phyloP scores from a whole-genome alignment of 176 grass and related monocot species.

The Areca catechu region DNA sequence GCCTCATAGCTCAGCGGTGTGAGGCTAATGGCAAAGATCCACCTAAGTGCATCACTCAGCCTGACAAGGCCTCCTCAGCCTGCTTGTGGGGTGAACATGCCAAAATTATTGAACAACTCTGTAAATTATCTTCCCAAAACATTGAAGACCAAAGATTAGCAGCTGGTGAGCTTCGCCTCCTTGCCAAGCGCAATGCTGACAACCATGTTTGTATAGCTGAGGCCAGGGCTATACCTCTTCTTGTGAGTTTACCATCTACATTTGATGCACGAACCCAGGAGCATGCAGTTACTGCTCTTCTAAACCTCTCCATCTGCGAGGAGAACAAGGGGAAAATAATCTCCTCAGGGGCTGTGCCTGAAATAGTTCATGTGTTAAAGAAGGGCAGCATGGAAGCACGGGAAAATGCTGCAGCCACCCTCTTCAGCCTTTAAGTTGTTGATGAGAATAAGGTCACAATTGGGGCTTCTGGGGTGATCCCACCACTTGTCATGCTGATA shows the following conservation, averaged over 20 bases:
- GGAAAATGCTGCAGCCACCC: slow-evolving; percentile 92
- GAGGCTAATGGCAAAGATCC: slow-evolving; percentile 82
- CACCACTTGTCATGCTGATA: slow-evolving; percentile 61
- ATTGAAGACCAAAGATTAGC: slow-evolving; percentile 53
- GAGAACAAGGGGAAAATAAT: slow-evolving; percentile 85
- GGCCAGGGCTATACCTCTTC: slow-evolving; percentile 77
- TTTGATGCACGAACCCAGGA: slow-evolving; percentile 61
- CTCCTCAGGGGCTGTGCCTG: slow-evolving; percentile 59
- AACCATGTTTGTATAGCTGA: slow-evolving; percentile 86
- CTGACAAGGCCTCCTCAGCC: slow-evolving; percentile 30
- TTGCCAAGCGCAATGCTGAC: slow-evolving; percentile 73
- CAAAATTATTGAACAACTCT: slow-evolving; percentile 62
- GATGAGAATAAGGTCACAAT: slow-evolving; percentile 88
- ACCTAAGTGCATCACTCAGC: slow-evolving; percentile 41
- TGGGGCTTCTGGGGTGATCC: slow-evolving; percentile 65
- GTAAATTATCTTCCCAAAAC: slow-evolving; percentile 69
- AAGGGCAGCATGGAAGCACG: slow-evolving; percentile 89
- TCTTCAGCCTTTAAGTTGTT: slow-evolving; percentile 86
- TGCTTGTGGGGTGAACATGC: slow-evolving; percentile 60
- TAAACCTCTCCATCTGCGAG: slow-evolving; percentile 91
- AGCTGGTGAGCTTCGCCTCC: slow-evolving; percentile 69
- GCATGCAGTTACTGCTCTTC: slow-evolving; percentile 74
- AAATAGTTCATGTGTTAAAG: slow-evolving; percentile 73
- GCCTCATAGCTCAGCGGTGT: slow-evolving; percentile 82
- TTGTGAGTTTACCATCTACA: slow-evolving; percentile 68